These are phyloP conservation scores for Naganishia kalamii DNA, from an alignment of 768 basidiomycete species.

Conservation along the genomic window DNA sequence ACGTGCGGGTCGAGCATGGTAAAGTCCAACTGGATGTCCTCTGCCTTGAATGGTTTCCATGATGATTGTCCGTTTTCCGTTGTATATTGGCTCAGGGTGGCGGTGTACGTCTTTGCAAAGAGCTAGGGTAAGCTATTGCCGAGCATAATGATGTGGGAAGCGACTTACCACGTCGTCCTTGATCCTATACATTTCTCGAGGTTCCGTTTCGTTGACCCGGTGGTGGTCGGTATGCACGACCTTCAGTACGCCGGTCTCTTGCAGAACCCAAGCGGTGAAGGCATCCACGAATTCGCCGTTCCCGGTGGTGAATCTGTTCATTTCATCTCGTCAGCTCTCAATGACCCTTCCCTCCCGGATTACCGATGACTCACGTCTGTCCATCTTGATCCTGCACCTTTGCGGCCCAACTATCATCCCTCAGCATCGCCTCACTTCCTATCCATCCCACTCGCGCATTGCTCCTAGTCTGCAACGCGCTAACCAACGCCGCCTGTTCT, in stretches of 20 bases:
- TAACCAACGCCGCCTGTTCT: slow-evolving; percentile 65
- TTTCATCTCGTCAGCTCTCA: not conserved
- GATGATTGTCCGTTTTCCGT: slow-evolving; percentile 34
- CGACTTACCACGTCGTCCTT: slow-evolving; percentile 73
- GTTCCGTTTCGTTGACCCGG: slow-evolving; percentile 47
- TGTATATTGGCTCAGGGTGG: slow-evolving; percentile 65
- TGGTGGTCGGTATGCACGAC: slow-evolving; percentile 67
- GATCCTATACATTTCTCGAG: slow-evolving; percentile 59
- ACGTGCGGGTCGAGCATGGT: slow-evolving; percentile 98
- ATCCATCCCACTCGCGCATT: slow-evolving; percentile 73
- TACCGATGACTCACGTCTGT: slow-evolving; percentile 49
- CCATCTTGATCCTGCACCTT: slow-evolving; percentile 47
- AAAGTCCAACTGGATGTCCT: slow-evolving; percentile 87
- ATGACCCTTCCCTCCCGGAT: too few relatives aligned
- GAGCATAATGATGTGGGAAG: not conserved
- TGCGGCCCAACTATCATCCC: slow-evolving; percentile 65
- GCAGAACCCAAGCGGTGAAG: slow-evolving; percentile 82
- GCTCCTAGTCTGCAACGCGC: slow-evolving; percentile 77
- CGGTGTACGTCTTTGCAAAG: slow-evolving; percentile 59
- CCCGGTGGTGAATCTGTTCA: slow-evolving; percentile 14
- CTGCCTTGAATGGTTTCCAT: slow-evolving; percentile 68
- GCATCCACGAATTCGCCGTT: slow-evolving; percentile 71
- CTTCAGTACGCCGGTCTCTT: slow-evolving; percentile 71
- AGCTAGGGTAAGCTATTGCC: not conserved
- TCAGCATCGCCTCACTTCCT: slow-evolving; percentile 73